Conservation (phyloP, 2,329 filamentous ascomycete genomes). For the Paraphoma sp. region DNA sequence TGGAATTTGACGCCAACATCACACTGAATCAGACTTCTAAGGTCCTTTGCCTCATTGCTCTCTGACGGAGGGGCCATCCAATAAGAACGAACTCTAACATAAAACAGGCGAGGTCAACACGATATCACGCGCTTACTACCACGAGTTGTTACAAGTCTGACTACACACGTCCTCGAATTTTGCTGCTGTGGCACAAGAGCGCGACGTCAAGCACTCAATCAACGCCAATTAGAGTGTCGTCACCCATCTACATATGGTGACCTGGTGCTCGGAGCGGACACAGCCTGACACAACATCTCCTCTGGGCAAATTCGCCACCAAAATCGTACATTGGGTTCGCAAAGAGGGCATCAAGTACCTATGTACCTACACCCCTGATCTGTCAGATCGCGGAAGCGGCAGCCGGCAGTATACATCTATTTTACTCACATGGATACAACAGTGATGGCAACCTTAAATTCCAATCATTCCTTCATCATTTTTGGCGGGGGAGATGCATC, state of each 20-base stretch:
- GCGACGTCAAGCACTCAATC: conserved; percentile 7
- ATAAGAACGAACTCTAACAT: neutral
- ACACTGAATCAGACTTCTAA: neutral
- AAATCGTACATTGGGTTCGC: conserved; percentile 28
- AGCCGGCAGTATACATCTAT: neutral
- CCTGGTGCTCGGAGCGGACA: conserved; percentile 5
- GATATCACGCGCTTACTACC: conserved; percentile 22
- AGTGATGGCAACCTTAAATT: neutral
- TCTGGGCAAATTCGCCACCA: conserved; percentile 1
- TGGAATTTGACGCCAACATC: neutral
- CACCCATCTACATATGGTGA: neutral
- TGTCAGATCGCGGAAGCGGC: neutral
- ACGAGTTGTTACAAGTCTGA: conserved; percentile 12
- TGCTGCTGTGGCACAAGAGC: neutral
- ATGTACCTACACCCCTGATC: conserved; percentile 13
- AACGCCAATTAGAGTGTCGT: neutral
- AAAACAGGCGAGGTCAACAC: neutral
- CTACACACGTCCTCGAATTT: conserved; percentile 11
- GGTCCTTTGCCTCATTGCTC: neutral
- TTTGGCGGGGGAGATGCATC: neutral
- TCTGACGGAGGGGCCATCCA: neutral
- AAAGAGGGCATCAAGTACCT: conserved; percentile 22
- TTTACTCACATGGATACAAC: neutral
- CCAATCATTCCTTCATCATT: neutral
- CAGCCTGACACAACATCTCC: conserved; percentile 5